A percentile compares a stretch with the other conserved stretches of the same genome.
Conservation (phyloP, 176 grass and related monocot species). For the Avena insularis region DNA sequence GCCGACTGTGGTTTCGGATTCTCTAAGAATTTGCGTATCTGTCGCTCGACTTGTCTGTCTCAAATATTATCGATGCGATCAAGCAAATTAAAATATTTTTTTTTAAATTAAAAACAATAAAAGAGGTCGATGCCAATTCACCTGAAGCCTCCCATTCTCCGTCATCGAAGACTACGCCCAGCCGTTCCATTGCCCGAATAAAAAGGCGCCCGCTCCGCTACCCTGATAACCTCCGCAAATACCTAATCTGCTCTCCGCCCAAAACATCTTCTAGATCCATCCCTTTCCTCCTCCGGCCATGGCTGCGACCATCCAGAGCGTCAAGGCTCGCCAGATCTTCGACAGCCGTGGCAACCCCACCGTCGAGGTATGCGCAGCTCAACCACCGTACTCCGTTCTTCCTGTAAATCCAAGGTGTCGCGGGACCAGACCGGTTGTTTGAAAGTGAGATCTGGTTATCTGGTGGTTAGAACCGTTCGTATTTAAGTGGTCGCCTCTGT, state of each 20-base stretch:
- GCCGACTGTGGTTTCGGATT: too few relatives aligned
- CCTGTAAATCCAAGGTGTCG: background rate
- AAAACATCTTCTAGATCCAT: background rate
- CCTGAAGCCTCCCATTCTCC: background rate
- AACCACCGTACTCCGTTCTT: background rate
- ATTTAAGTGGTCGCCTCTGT: background rate
- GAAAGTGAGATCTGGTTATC: background rate
- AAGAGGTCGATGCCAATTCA: background rate
- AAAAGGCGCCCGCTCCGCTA: background rate
- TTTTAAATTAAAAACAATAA: background rate
- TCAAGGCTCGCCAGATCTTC: constrained; percentile 20
- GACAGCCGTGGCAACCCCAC: constrained; percentile 19
- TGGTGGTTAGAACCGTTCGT: background rate
- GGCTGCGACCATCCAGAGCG: background rate
- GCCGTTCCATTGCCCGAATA: background rate
- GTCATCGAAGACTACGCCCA: constrained; percentile 11
- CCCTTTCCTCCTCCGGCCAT: background rate
- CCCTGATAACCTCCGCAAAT: constrained; percentile 18
- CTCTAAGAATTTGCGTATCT: too few relatives aligned
- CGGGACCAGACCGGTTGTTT: background rate
- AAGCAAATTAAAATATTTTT: background rate
- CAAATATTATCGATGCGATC: background rate
- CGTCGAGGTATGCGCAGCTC: constrained; percentile 5
- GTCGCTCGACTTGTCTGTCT: too few relatives aligned
- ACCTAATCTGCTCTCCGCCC: background rate